phyloP scores from a whole-genome alignment of 345 rosid genomes.

The Lepidium aucheri region DNA sequence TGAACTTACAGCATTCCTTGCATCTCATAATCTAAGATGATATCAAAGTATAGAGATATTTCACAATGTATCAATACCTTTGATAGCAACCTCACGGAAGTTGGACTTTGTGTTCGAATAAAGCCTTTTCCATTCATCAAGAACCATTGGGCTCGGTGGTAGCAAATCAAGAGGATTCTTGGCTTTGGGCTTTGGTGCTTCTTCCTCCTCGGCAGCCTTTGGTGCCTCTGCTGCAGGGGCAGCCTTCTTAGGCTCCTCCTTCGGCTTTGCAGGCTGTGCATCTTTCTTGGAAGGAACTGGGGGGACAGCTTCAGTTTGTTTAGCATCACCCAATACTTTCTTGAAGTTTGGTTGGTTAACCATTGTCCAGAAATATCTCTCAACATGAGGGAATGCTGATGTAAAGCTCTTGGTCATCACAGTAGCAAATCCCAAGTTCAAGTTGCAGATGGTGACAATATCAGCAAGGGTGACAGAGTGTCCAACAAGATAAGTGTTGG shows the following conservation, averaged over 20 bases:
- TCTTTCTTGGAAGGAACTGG: conserved; percentile 26
- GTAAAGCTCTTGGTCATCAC: conserved; percentile 70
- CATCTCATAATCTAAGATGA: not conserved
- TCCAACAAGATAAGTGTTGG: conserved; percentile 81
- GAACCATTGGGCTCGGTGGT: conserved; percentile 85
- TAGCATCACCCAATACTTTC: conserved; percentile 67
- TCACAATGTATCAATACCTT: conserved; percentile 41
- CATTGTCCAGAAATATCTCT: conserved; percentile 89
- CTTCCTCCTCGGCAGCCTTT: conserved; percentile 23
- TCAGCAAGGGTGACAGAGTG: conserved; percentile 87
- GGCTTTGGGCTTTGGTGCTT: conserved; percentile 42
- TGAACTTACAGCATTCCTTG: not conserved
- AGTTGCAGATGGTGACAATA: conserved; percentile 56
- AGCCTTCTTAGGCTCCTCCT: conserved; percentile 28
- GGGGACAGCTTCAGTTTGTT: conserved; percentile 57
- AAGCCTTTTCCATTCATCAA: conserved; percentile 98
- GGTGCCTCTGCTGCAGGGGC: conserved; percentile 25
- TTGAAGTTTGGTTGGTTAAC: conserved; percentile 80
- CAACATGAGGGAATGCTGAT: conserved; percentile 78
- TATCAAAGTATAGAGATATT: not conserved
- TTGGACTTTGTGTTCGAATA: conserved; percentile 89
- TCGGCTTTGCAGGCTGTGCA: conserved; percentile 23
- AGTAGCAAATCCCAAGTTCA: conserved; percentile 35
- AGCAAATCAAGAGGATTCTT: conserved; percentile 90
- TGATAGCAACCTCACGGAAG: conserved; percentile 94